These are phyloP conservation scores for Rhizopus delemar DNA, from an alignment of 371 early-diverging fungal genomes.

Conservation along the genomic window DNA sequence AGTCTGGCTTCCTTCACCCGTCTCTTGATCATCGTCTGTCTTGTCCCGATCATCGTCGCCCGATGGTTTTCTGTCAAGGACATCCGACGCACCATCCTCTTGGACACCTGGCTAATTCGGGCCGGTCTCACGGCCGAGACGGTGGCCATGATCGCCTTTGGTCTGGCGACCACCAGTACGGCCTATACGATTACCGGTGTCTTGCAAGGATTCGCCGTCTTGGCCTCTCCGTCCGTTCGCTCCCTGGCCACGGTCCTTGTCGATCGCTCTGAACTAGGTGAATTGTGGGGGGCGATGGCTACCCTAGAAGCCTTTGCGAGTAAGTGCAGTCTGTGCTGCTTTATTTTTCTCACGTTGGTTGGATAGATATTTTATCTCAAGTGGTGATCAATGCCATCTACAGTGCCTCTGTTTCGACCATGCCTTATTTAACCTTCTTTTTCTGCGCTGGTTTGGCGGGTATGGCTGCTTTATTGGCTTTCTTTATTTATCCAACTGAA, in stretches of 20 bases:
- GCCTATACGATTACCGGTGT: conserved; percentile 33
- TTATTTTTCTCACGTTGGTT: too few relatives aligned
- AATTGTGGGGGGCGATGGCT: conserved; percentile 50
- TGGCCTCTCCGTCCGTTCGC: conserved; percentile 48
- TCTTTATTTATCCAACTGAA: conserved; percentile 10
- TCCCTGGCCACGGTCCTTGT: conserved; percentile 48
- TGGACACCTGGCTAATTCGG: conserved; percentile 57
- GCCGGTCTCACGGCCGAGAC: conserved; percentile 41
- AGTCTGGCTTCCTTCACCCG: conserved; percentile 24
- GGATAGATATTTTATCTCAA: conserved; percentile 36
- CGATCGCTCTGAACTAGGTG: conserved; percentile 50
- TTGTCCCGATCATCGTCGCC: conserved; percentile 33
- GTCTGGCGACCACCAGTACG: conserved; percentile 27
- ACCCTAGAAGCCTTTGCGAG: conserved; percentile 52
- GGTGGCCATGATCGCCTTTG: conserved; percentile 35
- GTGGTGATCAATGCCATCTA: conserved; percentile 44
- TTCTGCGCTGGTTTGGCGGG: conserved; percentile 22
- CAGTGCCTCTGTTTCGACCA: conserved; percentile 43
- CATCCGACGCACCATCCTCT: conserved; percentile 11
- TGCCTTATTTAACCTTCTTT: conserved; percentile 50
- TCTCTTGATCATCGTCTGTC: conserved; percentile 22
- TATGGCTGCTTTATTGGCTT: conserved; percentile 2
- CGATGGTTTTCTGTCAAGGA: conserved; percentile 4
- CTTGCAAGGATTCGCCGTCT: conserved; percentile 39
- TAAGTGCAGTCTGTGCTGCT: conserved; percentile 14